Evolutionary conservation across 78 protist genomes (phyloP).

Genomic region (Corallochytrium limacisporum): DNA sequence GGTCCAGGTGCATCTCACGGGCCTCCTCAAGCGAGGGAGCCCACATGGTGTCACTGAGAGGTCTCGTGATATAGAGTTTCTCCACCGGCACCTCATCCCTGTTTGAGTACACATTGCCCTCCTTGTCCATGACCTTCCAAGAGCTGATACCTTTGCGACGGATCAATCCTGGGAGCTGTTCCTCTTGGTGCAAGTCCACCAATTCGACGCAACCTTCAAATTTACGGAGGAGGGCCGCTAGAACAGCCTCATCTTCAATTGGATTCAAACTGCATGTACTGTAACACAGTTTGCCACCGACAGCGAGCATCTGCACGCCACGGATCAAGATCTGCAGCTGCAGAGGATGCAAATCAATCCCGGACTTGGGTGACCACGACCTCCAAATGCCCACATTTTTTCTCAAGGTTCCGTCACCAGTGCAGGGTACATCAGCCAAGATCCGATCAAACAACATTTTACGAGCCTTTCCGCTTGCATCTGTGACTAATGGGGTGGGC

Average conservation of each 20-base stretch:
- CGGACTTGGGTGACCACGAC: conserved; percentile 46
- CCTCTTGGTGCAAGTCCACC: conserved; percentile 53
- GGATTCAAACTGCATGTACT: conserved; percentile 97
- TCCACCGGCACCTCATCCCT: background rate
- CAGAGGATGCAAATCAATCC: conserved; percentile 24
- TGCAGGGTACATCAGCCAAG: conserved; percentile 93
- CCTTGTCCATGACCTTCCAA: conserved; percentile 43
- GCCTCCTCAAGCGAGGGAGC: conserved; percentile 50
- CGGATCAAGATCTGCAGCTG: conserved; percentile 72
- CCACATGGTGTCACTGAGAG: background rate
- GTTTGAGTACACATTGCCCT: background rate
- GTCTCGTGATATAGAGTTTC: background rate
- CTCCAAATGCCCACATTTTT: conserved; percentile 77
- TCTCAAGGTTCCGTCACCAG: conserved; percentile 92
- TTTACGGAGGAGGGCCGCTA: conserved; percentile 51
- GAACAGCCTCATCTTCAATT: conserved; percentile 94
- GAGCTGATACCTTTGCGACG: conserved; percentile 46
- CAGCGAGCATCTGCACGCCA: conserved; percentile 48
- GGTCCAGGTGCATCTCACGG: conserved; percentile 21
- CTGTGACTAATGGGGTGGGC: conserved; percentile 16
- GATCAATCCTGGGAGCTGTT: conserved; percentile 34
- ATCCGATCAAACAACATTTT: conserved; percentile 68
- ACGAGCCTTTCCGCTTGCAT: background rate
- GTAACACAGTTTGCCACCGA: conserved; percentile 89
- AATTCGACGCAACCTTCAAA: conserved; percentile 36